A percentile compares a stretch with the other conserved stretches of the same genome.
Evolutionary conservation across 345 rosid species (phyloP).

Genomic region (Microthlaspi erraticum): DNA sequence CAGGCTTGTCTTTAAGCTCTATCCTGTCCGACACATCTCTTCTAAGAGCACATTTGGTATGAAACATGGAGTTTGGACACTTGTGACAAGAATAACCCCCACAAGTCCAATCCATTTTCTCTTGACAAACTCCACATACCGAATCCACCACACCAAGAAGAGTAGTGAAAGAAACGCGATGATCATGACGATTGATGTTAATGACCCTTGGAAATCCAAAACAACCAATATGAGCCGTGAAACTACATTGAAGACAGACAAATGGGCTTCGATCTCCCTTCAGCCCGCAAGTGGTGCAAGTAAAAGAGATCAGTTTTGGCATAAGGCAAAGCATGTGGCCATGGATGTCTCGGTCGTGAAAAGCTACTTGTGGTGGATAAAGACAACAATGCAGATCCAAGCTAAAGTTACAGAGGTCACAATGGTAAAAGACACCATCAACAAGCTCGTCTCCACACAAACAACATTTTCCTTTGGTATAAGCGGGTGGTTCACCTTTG

Average conservation of each 20-base stretch:
- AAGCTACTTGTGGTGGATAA: neutral
- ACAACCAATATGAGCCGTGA: neutral
- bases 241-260: slow-evolving; percentile 4
- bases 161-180: neutral
- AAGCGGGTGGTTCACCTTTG: neutral
- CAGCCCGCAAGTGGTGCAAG: slow-evolving; percentile 9
- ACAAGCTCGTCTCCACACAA: neutral
- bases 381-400: neutral
- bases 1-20: neutral
- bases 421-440: neutral
- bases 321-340: neutral
- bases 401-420: neutral
- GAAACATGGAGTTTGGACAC: neutral
- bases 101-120: slow-evolving; percentile 7
- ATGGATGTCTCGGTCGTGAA: neutral
- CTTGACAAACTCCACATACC: neutral
- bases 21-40: neutral
- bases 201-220: slow-evolving; percentile 11
- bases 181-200: slow-evolving; percentile 15
- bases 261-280: slow-evolving; percentile 22
- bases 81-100: neutral
- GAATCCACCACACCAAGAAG: neutral
- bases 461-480: neutral
- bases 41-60: slow-evolving; percentile 1
- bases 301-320: neutral